Base-by-base conservation (phyloP, 257 asterid species). In the Catharanthus roseus region DNA sequence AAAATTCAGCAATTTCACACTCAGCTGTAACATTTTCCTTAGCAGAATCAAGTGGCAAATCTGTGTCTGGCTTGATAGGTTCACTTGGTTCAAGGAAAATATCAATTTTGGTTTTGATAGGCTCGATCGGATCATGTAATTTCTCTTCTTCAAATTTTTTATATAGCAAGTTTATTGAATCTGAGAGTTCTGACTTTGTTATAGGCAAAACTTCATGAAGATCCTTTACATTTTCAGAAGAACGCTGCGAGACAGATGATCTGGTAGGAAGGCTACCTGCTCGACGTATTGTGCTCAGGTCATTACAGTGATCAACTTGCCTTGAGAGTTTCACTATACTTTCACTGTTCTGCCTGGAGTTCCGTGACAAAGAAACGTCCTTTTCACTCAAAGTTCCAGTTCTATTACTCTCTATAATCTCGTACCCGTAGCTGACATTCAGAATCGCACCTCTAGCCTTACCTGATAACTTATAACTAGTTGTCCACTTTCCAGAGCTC, bases 401-500 rank as follows among this genome's bases (percentile, higher is more conserved):
- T 60, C 72, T 76, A 75, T 74, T 74, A 74, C 85, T 81, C 71
- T 82, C 95, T 69, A 82, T 71, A 26, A 86, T 86, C 69, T 61
- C 83, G 71, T 86, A 95, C 33, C 89, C 91, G 75, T 89, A 89
- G 81, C 96, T 95, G 71, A 91, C 96, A 73, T 89, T 86, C 79
- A 95, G 67, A 23, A 77, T 84, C 28, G 93, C 99, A 42, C 95
- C 96, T 78, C 78, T 83, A 47, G 95, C 99, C 82, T 84, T 87
- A 47, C 97, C 97, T 3, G 96, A 85, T 76, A 95, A 80, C 75
- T 82, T 80, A 81, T 84, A 95, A 86, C 97, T 95, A 74, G 99
- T 95, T 26, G 96, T 84, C 99, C 99, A 95, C 75, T 80, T 95
- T 65, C 99, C 97, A 0, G 88, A 82, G 81, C 93, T 82, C 78